Evolutionary conservation across 2,329 filamentous ascomycete species (phyloP).

Genomic region (Ilyonectria robusta): DNA sequence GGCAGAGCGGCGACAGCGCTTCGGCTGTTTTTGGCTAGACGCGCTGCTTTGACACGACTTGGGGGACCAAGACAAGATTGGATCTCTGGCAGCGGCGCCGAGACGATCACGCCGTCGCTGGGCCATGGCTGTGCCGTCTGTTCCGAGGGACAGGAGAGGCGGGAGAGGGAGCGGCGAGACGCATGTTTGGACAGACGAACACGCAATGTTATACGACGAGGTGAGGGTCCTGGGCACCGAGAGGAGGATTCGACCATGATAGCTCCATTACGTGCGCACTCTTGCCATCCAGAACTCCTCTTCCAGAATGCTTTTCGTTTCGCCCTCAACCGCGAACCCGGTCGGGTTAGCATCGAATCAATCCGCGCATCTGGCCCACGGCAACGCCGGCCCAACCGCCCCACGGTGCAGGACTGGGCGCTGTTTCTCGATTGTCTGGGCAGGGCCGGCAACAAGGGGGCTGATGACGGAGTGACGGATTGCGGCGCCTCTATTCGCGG

Average conservation of each 20-base stretch:
- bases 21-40: conserved; percentile 4
- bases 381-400: conserved; percentile 9
- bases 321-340: neutral
- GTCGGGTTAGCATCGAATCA: neutral
- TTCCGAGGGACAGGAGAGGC: conserved; percentile 39
- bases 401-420: neutral
- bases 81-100: conserved; percentile 38
- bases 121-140: conserved; percentile 46
- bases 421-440: conserved; percentile 16
- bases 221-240: too few relatives aligned
- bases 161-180: conserved; percentile 16
- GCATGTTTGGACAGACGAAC: neutral
- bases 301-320: neutral
- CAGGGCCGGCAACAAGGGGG: conserved; percentile 9
- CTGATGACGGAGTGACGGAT: conserved; percentile 17
- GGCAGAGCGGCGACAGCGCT: conserved; percentile 17
- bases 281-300: neutral
- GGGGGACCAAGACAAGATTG: conserved; percentile 29
- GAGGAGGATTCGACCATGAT: neutral
- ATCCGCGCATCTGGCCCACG: conserved; percentile 6
- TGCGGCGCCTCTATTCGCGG: conserved; percentile 17
- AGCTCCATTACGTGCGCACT: neutral
- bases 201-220: conserved; percentile 7
- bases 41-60: conserved; percentile 20
- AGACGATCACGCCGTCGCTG: conserved; percentile 45